Percentiles rank a stretch among this genome's conserved stretches.
Conservation (phyloP, 768 basidiomycete species). For the Hebeloma cylindrosporum region DNA sequence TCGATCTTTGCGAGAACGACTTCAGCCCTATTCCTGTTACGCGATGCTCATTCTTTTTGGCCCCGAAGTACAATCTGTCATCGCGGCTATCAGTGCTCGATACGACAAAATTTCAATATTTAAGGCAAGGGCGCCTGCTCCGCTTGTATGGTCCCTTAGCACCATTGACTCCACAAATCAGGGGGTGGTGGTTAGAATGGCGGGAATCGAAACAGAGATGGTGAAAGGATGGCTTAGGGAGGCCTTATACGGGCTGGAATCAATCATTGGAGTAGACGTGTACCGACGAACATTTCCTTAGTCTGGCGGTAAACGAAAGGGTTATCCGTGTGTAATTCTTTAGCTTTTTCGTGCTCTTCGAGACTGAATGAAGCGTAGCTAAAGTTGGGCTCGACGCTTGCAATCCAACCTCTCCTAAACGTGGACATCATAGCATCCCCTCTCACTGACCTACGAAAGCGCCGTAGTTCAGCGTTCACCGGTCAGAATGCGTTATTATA, state of each 20-base stretch:
- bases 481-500: no score
- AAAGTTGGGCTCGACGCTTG: no score
- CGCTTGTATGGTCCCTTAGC: conserved; percentile 83
- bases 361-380: no score
- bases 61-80: conserved; percentile 49
- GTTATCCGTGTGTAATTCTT: no score
- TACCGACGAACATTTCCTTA: conserved; percentile 64
- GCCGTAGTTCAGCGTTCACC: no score
- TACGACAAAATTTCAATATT: conserved; percentile 65
- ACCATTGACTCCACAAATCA: conserved; percentile 41
- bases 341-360: no score
- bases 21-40: conserved; percentile 87
- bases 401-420: no score
- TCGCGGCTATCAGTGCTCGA: conserved; percentile 45
- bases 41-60: conserved; percentile 84
- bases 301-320: conserved; percentile 3
- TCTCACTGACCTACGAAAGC: no score
- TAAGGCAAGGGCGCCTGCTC: conserved; percentile 54
- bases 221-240: conserved; percentile 70
- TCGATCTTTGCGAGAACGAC: conserved; percentile 55
- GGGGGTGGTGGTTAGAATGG: conserved; percentile 68
- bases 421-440: no score
- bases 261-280: conserved; percentile 59
- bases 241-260: conserved; percentile 49
- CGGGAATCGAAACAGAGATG: conserved; percentile 73